These are phyloP conservation scores for Nicotiana attenuata DNA, from an alignment of 257 asterid genomes.

Conservation along the genomic window DNA sequence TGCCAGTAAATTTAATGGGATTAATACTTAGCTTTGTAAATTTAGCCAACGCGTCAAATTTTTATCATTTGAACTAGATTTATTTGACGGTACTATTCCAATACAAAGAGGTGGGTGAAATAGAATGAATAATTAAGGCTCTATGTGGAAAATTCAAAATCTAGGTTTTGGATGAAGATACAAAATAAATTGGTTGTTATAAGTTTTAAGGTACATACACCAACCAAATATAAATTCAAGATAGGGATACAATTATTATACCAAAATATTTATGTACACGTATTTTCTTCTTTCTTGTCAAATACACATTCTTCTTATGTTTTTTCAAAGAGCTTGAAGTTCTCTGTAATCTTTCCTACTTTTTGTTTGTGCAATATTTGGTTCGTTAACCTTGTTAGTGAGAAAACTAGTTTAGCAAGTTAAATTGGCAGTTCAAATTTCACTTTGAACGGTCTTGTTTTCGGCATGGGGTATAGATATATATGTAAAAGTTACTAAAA, in stretches of 20 bases:
- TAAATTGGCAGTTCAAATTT: no score
- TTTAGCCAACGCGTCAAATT: neutral
- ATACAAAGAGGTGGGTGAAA: neutral
- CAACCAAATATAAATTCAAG: constrained; percentile 10
- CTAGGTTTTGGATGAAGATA: neutral
- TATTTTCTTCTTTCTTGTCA: no score
- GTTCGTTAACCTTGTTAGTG: no score
- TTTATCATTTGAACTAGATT: neutral
- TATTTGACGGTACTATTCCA: neutral
- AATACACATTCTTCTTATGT: no score
- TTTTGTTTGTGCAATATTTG: no score
- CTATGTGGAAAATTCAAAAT: neutral
- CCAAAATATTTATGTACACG: neutral
- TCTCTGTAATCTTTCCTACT: no score
- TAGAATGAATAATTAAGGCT: neutral
- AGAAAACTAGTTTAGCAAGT: no score
- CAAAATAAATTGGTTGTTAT: neutral
- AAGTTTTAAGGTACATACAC: neutral
- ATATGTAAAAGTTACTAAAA: no score
- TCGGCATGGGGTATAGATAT: no score
- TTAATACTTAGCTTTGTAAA: neutral
- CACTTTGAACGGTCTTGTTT: no score
- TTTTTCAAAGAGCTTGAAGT: no score
- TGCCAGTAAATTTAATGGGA: neutral
- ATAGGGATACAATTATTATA: neutral